phyloP scores from a whole-genome alignment of 768 basidiomycete species.

The Astraeus odoratus region DNA sequence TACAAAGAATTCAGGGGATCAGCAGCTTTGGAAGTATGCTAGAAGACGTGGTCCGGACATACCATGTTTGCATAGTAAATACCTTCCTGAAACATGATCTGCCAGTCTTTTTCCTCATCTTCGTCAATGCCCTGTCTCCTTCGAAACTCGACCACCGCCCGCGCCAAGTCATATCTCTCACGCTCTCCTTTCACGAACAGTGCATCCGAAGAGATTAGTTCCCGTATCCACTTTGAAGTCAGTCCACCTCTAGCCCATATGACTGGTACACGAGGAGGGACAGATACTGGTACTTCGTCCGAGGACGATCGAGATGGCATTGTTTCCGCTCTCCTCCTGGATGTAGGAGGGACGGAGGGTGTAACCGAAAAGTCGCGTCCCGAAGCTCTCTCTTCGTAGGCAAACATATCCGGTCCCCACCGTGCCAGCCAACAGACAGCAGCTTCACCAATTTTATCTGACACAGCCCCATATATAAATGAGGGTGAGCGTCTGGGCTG shows the following conservation, averaged over 20 bases:
- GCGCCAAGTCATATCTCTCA: slow-evolving; percentile 74
- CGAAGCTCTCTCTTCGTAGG: slow-evolving; percentile 36
- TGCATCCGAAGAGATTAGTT: slow-evolving; percentile 67
- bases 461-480: slow-evolving; percentile 81
- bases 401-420: slow-evolving; percentile 80
- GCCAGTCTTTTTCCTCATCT: slow-evolving; percentile 67
- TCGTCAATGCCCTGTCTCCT: slow-evolving; percentile 45
- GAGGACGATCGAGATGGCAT: slow-evolving; percentile 19
- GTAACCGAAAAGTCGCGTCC: slow-evolving; percentile 13
- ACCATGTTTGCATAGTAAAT: slow-evolving; percentile 90
- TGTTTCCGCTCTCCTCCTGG: slow-evolving; percentile 26
- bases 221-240: slow-evolving; percentile 64
- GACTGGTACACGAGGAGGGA: slow-evolving; percentile 31
- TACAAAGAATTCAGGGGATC: slow-evolving; percentile 22
- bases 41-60: slow-evolving; percentile 11
- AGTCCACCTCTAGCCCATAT: slow-evolving; percentile 78
- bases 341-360: slow-evolving; percentile 6
- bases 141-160: slow-evolving; percentile 68
- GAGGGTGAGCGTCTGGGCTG: slow-evolving; percentile 24
- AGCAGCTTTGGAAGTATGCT: neutral
- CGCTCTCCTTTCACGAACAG: slow-evolving; percentile 75
- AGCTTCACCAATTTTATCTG: slow-evolving; percentile 88
- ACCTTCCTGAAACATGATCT: slow-evolving; percentile 60
- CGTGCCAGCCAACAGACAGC: slow-evolving; percentile 81
- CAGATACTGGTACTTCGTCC: slow-evolving; percentile 9